Conservation (phyloP, 2,329 filamentous ascomycete species). For the Colletotrichum salicis region DNA sequence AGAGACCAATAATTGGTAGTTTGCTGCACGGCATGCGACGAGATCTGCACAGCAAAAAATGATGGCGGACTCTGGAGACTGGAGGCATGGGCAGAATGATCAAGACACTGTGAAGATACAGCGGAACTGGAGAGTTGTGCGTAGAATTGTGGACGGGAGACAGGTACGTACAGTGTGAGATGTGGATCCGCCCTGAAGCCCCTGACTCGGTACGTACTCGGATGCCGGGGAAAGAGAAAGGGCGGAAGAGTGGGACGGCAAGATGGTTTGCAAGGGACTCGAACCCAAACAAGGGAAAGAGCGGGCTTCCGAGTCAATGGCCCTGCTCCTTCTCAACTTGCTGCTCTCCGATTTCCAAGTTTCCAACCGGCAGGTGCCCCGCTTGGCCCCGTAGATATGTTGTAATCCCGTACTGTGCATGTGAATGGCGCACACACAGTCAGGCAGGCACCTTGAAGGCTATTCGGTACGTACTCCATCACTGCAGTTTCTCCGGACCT, state of each 20-base stretch:
- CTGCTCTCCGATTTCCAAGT: background rate
- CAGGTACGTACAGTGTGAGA: background rate
- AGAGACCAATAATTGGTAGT: background rate
- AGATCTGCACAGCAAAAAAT: background rate
- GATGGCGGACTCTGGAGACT: background rate
- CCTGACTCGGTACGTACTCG: background rate
- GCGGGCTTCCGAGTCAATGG: background rate
- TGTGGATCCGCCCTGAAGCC: background rate
- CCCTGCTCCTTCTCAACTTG: constrained; percentile 21
- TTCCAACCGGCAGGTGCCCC: background rate
- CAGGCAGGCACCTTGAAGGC: background rate
- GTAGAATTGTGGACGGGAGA: too few relatives aligned
- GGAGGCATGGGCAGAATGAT: background rate
- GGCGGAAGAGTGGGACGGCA: background rate
- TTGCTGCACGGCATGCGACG: background rate
- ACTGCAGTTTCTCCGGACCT: background rate
- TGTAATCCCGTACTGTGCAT: constrained; percentile 13
- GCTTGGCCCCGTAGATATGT: constrained; percentile 7
- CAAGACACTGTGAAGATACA: background rate
- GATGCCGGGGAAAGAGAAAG: background rate
- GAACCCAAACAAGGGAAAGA: background rate
- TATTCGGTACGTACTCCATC: background rate
- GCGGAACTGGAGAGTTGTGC: background rate
- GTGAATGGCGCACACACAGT: background rate
- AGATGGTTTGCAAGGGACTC: background rate